Percentiles rank a stretch among this genome's conserved stretches.
Evolutionary conservation across 2,329 filamentous ascomycete genomes (phyloP).

Genomic region (Claviceps humidiphila): DNA sequence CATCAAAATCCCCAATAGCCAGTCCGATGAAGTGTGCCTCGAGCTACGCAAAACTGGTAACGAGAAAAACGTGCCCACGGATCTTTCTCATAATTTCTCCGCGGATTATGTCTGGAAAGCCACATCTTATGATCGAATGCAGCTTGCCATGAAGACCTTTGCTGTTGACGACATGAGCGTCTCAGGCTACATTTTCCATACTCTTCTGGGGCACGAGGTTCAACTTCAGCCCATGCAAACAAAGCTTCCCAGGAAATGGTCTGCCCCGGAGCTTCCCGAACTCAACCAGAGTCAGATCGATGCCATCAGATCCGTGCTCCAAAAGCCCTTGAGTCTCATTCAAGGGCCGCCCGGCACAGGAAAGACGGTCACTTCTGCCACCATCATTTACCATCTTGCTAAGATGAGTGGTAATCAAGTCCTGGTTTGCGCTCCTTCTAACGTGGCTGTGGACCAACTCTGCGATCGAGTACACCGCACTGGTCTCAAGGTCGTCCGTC

Average conservation of each 20-base stretch:
- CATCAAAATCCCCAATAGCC: slow-evolving; percentile 98
- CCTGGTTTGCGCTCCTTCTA: slow-evolving; percentile 90
- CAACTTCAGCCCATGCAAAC: slow-evolving; percentile 92
- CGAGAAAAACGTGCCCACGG: slow-evolving; percentile 89
- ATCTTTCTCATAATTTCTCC: slow-evolving; percentile 95
- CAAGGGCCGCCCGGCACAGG: slow-evolving; percentile 94
- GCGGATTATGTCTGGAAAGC: slow-evolving; percentile 99
- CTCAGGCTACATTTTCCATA: slow-evolving; percentile 97
- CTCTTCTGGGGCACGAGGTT: slow-evolving; percentile 87
- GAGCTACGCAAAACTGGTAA: slow-evolving; percentile 90
- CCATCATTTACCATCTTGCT: slow-evolving; percentile 93
- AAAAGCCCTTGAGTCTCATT: slow-evolving; percentile 87
- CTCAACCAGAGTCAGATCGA: slow-evolving; percentile 92
- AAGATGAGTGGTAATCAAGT: slow-evolving; percentile 94
- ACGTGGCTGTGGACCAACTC: slow-evolving; percentile 95
- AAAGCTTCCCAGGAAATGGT: slow-evolving; percentile 91
- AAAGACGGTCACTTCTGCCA: slow-evolving; percentile 97
- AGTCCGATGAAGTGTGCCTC: slow-evolving; percentile 92
- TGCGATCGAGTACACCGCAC: slow-evolving; percentile 94
- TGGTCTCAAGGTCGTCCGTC: slow-evolving; percentile 87
- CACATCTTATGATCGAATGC: slow-evolving; percentile 98
- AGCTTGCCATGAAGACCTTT: slow-evolving; percentile 98
- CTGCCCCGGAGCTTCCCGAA: slow-evolving; percentile 83
- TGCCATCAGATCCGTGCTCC: slow-evolving; percentile 87
- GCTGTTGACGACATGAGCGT: slow-evolving; percentile 97